phyloP scores from a whole-genome alignment of 2,329 filamentous ascomycete genomes.

The Fusarium sp. region DNA sequence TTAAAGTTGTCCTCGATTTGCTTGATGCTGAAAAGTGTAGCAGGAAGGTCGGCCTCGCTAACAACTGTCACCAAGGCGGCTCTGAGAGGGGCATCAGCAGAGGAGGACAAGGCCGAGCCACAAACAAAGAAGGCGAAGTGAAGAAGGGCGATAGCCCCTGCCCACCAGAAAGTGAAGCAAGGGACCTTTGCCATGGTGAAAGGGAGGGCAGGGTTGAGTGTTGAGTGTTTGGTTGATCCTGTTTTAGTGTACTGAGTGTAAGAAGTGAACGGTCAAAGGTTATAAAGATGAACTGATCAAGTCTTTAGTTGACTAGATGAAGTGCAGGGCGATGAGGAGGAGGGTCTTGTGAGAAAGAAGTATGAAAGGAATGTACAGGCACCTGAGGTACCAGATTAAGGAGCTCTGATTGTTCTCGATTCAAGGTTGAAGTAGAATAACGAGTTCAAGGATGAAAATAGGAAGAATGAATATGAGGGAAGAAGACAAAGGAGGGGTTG shows the following conservation, averaged over 20 bases:
- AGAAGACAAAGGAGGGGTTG: slow-evolving; percentile 12
- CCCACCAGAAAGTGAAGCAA: slow-evolving; percentile 23
- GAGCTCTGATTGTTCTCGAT: slow-evolving; percentile 36
- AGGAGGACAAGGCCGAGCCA: slow-evolving; percentile 32
- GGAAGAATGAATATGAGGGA: slow-evolving; percentile 21
- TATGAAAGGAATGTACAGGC: slow-evolving; percentile 37
- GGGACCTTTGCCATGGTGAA: slow-evolving; percentile 37
- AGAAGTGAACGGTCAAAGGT: slow-evolving; percentile 13
- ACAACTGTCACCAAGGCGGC: slow-evolving; percentile 53
- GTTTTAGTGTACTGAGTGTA: slow-evolving; percentile 8
- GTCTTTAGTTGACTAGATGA: slow-evolving; percentile 19
- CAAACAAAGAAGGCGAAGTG: slow-evolving; percentile 37
- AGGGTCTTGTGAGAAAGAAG: slow-evolving; percentile 24
- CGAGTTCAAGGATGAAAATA: slow-evolving; percentile 39
- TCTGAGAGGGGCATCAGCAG: slow-evolving; percentile 45
- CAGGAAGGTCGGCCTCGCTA: slow-evolving; percentile 50
- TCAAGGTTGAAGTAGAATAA: slow-evolving; percentile 34
- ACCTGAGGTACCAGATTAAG: slow-evolving; percentile 27
- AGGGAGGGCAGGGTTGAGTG: not conserved
- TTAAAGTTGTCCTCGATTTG: slow-evolving; percentile 76
- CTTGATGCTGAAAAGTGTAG: slow-evolving; percentile 60
- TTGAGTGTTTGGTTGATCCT: slow-evolving; percentile 10
- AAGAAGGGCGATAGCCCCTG: slow-evolving; percentile 41
- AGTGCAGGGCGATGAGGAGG: slow-evolving; percentile 5
- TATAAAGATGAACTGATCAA: slow-evolving; percentile 24